A percentile compares a stretch with the other conserved stretches of the same genome.
phyloP scores from a whole-genome alignment of 345 rosid genomes.

The Toxicodendron radicans region DNA sequence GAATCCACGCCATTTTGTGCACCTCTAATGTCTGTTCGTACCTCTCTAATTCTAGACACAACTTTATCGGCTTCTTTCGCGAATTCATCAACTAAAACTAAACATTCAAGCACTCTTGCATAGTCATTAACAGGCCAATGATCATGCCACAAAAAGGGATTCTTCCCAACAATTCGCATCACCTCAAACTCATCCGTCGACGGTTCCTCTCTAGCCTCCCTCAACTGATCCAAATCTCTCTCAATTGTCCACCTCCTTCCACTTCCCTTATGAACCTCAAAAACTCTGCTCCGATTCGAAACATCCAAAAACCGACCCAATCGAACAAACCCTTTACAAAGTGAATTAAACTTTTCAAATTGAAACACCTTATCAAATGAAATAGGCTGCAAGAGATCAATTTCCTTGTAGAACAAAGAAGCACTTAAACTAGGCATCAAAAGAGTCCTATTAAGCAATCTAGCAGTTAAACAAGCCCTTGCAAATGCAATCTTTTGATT shows the following conservation, averaged over 20 bases:
- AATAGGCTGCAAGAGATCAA: slow-evolving; percentile 74
- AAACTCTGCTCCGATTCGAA: slow-evolving; percentile 38
- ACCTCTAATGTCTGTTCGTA: slow-evolving; percentile 41
- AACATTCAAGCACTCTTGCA: slow-evolving; percentile 83
- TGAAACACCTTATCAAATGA: slow-evolving; percentile 77
- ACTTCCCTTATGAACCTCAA: slow-evolving; percentile 81
- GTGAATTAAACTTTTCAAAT: slow-evolving; percentile 68
- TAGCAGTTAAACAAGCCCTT: slow-evolving; percentile 89
- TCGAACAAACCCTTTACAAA: slow-evolving; percentile 68
- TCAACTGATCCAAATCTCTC: slow-evolving; percentile 79
- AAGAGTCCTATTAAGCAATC: slow-evolving; percentile 82
- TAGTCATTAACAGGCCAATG: slow-evolving; percentile 96
- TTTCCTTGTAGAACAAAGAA: slow-evolving; percentile 89
- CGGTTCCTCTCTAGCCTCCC: slow-evolving; percentile 32
- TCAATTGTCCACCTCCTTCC: slow-evolving; percentile 91
- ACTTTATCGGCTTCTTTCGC: slow-evolving; percentile 75
- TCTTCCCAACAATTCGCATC: slow-evolving; percentile 70
- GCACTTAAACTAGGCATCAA: slow-evolving; percentile 93
- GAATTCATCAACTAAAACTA: slow-evolving; percentile 74
- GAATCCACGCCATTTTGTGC: not conserved
- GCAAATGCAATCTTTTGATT: slow-evolving; percentile 98
- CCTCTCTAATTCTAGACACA: slow-evolving; percentile 62
- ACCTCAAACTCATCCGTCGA: slow-evolving; percentile 60
- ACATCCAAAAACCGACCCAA: slow-evolving; percentile 63
- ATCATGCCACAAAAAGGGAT: slow-evolving; percentile 97